Evolutionary conservation across 1,284 basidiomycete species (phyloP).

Genomic region (Malassezia vespertilionis): DNA sequence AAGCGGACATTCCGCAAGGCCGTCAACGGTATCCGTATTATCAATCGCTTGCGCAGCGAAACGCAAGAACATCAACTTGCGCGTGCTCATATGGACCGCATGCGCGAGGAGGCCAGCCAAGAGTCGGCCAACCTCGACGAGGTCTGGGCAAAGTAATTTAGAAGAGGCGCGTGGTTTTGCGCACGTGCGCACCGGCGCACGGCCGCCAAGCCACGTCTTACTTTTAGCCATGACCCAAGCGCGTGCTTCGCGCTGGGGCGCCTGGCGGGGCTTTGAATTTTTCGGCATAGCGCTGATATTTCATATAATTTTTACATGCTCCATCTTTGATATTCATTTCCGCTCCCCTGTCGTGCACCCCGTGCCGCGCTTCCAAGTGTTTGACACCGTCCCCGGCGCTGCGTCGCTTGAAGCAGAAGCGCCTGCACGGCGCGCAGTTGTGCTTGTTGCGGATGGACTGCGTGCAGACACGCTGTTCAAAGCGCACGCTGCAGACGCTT

Average conservation of each 20-base stretch:
- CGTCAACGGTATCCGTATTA: constrained; percentile 40
- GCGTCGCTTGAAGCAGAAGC: background rate
- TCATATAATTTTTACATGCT: constrained; percentile 31
- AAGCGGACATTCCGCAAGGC: constrained; percentile 43
- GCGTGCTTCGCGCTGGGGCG: background rate
- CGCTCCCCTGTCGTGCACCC: constrained; percentile 51
- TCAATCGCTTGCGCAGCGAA: constrained; percentile 27
- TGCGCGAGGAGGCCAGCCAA: constrained; percentile 11
- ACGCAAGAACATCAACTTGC: constrained; percentile 19
- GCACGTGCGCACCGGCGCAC: background rate
- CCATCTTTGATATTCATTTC: constrained; percentile 78
- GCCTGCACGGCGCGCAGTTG: constrained; percentile 63
- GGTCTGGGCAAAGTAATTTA: constrained; percentile 16
- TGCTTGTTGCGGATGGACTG: constrained; percentile 64
- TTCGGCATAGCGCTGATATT: constrained; percentile 48
- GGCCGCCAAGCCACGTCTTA: background rate
- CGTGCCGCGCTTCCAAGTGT: constrained; percentile 22
- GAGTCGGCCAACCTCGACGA: constrained; percentile 26
- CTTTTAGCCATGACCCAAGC: background rate
- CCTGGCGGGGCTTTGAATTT: constrained; percentile 36
- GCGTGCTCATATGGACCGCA: constrained; percentile 13
- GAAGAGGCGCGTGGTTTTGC: background rate
- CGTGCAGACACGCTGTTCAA: constrained; percentile 70
- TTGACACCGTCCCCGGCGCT: background rate
- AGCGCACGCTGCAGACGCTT: constrained; percentile 12